Evolutionary conservation across 331 rosid species (phyloP).

Genomic region (Quercus tomentella): DNA sequence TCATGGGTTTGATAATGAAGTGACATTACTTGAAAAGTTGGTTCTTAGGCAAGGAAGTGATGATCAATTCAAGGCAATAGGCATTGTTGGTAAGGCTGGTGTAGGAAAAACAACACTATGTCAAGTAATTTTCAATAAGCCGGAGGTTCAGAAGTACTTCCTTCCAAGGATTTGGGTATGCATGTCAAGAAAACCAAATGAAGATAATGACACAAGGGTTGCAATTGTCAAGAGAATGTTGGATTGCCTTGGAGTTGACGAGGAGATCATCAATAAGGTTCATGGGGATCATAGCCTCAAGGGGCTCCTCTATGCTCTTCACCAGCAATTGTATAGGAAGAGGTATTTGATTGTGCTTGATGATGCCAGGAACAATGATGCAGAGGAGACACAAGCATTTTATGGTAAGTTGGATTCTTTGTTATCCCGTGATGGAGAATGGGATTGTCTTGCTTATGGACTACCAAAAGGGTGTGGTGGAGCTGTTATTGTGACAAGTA

Average conservation of each 20-base stretch:
- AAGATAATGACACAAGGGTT: neutral
- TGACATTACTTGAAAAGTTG: neutral
- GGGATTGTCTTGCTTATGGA: neutral
- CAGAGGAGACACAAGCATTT: neutral
- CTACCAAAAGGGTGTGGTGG: conserved; percentile 23
- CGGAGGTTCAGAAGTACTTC: neutral
- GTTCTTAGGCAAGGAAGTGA: neutral
- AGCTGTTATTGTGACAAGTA: conserved; percentile 18
- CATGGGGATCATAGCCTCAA: neutral
- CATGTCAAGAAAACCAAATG: neutral
- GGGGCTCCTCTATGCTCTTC: conserved; percentile 14
- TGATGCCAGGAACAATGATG: neutral
- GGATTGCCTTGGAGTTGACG: conserved; percentile 9
- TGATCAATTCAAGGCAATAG: neutral
- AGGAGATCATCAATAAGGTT: neutral
- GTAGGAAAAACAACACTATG: neutral
- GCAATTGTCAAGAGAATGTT: conserved; percentile 6
- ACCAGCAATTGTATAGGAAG: conserved; percentile 11
- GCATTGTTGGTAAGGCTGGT: neutral
- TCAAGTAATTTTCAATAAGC: neutral
- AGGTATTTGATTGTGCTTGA: conserved; percentile 26
- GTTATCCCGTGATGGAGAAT: neutral
- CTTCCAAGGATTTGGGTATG: conserved; percentile 28
- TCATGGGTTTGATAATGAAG: neutral
- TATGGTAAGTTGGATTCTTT: neutral